Evolutionary conservation across 1,139 yeast genomes (phyloP).

Genomic region (Candida albicans): DNA sequence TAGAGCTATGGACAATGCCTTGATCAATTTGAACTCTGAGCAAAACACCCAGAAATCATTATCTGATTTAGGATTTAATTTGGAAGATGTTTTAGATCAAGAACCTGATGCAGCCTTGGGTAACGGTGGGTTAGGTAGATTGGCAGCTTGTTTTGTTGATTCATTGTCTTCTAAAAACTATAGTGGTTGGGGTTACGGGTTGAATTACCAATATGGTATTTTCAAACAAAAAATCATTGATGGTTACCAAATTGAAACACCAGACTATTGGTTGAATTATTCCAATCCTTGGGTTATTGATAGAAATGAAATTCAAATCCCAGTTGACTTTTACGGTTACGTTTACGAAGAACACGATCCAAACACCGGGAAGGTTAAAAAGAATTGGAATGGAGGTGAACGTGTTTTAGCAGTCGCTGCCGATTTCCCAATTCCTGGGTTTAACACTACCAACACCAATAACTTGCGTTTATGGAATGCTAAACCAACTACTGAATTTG

Average conservation of each 20-base stretch:
- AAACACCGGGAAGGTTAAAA: conserved; percentile 49
- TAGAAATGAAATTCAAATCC: conserved; percentile 82
- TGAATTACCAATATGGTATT: conserved; percentile 91
- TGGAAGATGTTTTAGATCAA: conserved; percentile 81
- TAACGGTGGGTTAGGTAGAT: conserved; percentile 92
- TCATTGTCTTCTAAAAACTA: conserved; percentile 83
- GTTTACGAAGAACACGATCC: conserved; percentile 64
- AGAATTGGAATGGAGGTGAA: conserved; percentile 86
- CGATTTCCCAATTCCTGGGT: conserved; percentile 94
- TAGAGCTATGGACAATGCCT: conserved; percentile 90
- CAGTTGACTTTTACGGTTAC: conserved; percentile 89
- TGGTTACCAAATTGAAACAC: conserved; percentile 92
- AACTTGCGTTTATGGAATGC: conserved; percentile 91
- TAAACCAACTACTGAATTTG: conserved; percentile 87
- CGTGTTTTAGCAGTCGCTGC: conserved; percentile 88
- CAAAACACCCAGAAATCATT: conserved; percentile 56
- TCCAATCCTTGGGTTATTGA: conserved; percentile 94
- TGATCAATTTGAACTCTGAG: conserved; percentile 68
- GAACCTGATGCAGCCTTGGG: conserved; percentile 96
- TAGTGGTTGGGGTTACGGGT: conserved; percentile 97
- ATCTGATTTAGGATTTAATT: conserved; percentile 76
- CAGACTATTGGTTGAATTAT: conserved; percentile 89
- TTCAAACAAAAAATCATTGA: conserved; percentile 87
- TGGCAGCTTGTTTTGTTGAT: conserved; percentile 94
- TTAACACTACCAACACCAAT: conserved; percentile 78